Evolutionary conservation across 257 asterid species (phyloP), one percentile per base, ranked within the genome.

Genomic region (Solanum habrochaites): DNA sequence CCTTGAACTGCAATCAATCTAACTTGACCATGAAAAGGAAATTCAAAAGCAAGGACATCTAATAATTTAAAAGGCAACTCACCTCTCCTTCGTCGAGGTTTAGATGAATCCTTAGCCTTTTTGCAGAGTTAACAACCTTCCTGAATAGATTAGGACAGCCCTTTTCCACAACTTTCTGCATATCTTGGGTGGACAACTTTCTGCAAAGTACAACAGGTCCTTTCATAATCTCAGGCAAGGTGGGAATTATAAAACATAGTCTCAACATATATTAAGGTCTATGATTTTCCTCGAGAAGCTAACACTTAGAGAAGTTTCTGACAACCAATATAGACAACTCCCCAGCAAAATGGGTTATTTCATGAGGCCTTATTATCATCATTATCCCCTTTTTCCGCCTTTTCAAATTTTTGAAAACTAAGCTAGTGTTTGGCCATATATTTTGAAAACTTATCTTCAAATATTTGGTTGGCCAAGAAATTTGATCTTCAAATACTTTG

Each of bases 101-200:
- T 86, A 96, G 88, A 89, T 95, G 91, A 5, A 92, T 94, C 87
- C 99, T 93, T 94, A 97, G 88, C 91, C 98, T 94, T 88, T 97
- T 97, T 5, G 93, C 94, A 0, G 99, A 96, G 90, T 97, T 96
- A 85, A 97, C 98, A 9, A 93, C 91, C 93, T 97, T 97, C 86
- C 99, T 91, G 27, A 86, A 75, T 69, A 95, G 91, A 91, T 88
- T 93, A 45, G 98, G 99, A 62, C 99, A 97, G 9, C 98, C 98
- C 89, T 92, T 93, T 80, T 89, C 97, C 4, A 96, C 99, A 88
- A 96, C 87, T 23, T 91, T 86, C 90, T 92, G 94, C 67, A 97
- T 93, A 64, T 96, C 98, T 87, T 88, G 91, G 47, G 82, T 73
- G 73, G 97, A 91, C 92, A 97, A 78, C 69, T 94, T 95, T 89